Evolutionary conservation across 2,329 filamentous ascomycete genomes (phyloP).

Genomic region (Magnaporthales sp.): DNA sequence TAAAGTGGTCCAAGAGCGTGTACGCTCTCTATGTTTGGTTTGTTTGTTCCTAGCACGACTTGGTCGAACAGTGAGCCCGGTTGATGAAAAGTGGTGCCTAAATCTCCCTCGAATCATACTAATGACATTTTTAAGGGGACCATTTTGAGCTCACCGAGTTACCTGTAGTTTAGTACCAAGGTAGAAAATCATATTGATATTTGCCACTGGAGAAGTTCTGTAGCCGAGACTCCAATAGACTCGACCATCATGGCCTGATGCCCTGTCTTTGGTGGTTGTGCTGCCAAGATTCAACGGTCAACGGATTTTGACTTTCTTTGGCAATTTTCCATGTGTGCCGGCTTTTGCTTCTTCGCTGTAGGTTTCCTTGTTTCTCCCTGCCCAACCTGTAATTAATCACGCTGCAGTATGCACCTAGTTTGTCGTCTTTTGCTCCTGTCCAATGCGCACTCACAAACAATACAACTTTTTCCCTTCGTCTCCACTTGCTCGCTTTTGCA

Average conservation of each 20-base stretch:
- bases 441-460: neutral
- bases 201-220: neutral
- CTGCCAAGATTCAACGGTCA: neutral
- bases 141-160: neutral
- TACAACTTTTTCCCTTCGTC: neutral
- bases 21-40: neutral
- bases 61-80: neutral
- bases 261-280: neutral
- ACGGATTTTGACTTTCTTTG: neutral
- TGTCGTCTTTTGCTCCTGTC: neutral
- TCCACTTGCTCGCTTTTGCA: neutral
- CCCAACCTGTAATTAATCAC: no score
- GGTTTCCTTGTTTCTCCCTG: neutral
- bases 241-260: neutral
- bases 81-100: neutral
- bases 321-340: neutral
- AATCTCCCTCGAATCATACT: neutral
- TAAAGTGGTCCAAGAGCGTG: neutral
- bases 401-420: neutral
- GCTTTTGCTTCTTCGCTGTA: neutral
- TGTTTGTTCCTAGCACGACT: neutral
- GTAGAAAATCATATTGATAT: neutral
- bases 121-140: neutral
- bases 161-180: neutral
- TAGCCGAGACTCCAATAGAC: neutral